Percentiles rank a stretch among this genome's conserved stretches.
Evolutionary conservation across 2,329 filamentous ascomycete genomes (phyloP).

Genomic region (Arthroderma uncinatum): DNA sequence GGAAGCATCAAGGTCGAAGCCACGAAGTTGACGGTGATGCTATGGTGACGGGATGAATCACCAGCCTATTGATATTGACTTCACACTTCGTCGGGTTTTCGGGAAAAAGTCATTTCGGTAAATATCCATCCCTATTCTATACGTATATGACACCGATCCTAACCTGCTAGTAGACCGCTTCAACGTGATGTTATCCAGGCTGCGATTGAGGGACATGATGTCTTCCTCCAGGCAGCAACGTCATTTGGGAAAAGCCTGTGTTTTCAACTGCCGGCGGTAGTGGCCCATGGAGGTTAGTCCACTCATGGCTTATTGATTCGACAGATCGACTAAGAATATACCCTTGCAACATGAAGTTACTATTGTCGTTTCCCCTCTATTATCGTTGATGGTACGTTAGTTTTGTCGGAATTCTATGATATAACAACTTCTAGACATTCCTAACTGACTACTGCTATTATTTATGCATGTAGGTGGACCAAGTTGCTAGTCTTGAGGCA

Average conservation of each 20-base stretch:
- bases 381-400: constrained; percentile 74
- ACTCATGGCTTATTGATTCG: background rate
- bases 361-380: constrained; percentile 76
- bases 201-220: constrained; percentile 71
- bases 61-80: constrained; percentile 52
- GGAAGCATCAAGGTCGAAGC: background rate
- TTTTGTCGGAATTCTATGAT: background rate
- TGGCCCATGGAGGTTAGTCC: constrained; percentile 68
- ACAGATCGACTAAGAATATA: constrained; percentile 33
- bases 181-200: constrained; percentile 82
- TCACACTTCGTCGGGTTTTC: constrained; percentile 63
- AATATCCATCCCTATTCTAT: constrained; percentile 8
- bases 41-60: constrained; percentile 17
- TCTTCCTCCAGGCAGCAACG: constrained; percentile 71
- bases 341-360: constrained; percentile 50
- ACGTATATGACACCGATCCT: background rate
- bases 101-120: constrained; percentile 63
- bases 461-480: constrained; percentile 58
- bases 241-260: constrained; percentile 89
- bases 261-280: constrained; percentile 85
- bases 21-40: background rate
- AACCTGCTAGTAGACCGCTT: constrained; percentile 47
- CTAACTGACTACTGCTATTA: constrained; percentile 25
- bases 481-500: constrained; percentile 67
- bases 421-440: background rate